Base-by-base conservation (phyloP, 2,329 filamentous ascomycete species). In the Penicillium polonicum region DNA sequence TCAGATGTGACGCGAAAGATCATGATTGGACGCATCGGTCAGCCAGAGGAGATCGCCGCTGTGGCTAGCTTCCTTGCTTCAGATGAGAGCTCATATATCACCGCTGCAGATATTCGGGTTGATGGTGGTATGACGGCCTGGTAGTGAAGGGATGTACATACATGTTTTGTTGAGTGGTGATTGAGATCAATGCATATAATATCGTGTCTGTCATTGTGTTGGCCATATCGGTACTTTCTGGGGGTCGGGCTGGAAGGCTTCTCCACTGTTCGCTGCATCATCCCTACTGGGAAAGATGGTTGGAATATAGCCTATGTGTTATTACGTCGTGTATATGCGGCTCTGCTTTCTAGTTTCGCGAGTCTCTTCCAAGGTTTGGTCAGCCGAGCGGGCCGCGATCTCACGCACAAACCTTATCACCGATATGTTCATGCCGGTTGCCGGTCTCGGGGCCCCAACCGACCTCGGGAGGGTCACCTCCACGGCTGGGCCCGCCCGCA, bases 381-480 rank as follows among this genome's bases (percentile, higher is more conserved):
- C 61, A 52, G 50, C 59, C 59, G 64, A 60, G 58, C 64, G 64
- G 61, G 59, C 64, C 63, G 60, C 60, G 60, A 65, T 65, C 52
- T 58, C 48, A 44, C 23, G 15, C 25, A 41, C 9, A 46, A 65
- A 66, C 61, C 55, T 63, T 59, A 63, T 62, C 56, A 48, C 42
- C 49, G 60, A 61, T 66, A 60, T 33, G 31, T 33, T 33, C 31
- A 13, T 38, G 36, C 15, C 33, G 8, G 17, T 5, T 38, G 6
- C 19, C 39, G 38, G 19, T 2, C 5, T 10, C 38, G 38, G 38
- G 10, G 31, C 23, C 23, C 23, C 23, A 23, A 23, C 23, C 23
- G 23, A 36, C 6, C 17, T 33, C 12, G 3, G 10, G 29, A 31
- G 29, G 25, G 33, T 19, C 36, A 38, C 36, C 17, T 29, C 27